These are phyloP conservation scores for Infundibulicybe gibba DNA, from an alignment of 768 basidiomycete genomes.

Conservation along the genomic window DNA sequence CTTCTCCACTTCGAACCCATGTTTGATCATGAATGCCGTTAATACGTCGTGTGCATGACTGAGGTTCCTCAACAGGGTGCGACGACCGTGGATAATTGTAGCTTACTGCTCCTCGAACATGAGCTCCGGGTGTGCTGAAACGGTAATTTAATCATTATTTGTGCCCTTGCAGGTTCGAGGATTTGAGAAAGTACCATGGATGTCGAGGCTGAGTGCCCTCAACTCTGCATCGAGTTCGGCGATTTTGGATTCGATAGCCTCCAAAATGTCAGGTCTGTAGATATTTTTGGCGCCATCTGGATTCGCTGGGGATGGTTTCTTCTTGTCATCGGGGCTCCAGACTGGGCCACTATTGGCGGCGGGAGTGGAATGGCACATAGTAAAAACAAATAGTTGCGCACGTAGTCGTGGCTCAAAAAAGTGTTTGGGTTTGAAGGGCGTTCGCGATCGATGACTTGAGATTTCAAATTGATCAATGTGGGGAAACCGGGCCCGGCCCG, in stretches of 20 bases:
- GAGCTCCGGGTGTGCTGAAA: conserved; percentile 68
- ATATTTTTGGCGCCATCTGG: conserved; percentile 28
- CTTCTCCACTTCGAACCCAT: conserved; percentile 60
- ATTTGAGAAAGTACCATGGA: conserved; percentile 48
- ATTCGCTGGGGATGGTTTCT: conserved; percentile 23
- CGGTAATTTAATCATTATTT: neutral
- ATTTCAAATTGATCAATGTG: neutral
- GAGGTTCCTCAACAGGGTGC: neutral
- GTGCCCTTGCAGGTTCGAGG: too few relatives aligned
- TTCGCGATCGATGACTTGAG: too few relatives aligned
- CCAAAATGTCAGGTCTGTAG: conserved; percentile 54
- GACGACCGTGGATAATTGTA: neutral
- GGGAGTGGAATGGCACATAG: conserved; percentile 5
- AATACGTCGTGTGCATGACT: conserved; percentile 73
- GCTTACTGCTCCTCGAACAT: conserved; percentile 63
- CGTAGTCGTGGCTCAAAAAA: too few relatives aligned
- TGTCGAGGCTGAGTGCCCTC: conserved; percentile 61
- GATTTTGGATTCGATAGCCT: conserved; percentile 58
- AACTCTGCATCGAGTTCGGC: conserved; percentile 50
- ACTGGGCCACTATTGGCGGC: conserved; percentile 15
- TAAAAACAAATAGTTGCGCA: neutral
- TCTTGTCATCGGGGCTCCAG: conserved; percentile 41
- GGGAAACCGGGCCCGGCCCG: neutral
- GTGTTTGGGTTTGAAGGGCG: too few relatives aligned
- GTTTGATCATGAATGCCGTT: conserved; percentile 60